These are phyloP conservation scores for Urostyla sp. DNA, from an alignment of 73 alveolate genomes.

Conservation along the genomic window DNA sequence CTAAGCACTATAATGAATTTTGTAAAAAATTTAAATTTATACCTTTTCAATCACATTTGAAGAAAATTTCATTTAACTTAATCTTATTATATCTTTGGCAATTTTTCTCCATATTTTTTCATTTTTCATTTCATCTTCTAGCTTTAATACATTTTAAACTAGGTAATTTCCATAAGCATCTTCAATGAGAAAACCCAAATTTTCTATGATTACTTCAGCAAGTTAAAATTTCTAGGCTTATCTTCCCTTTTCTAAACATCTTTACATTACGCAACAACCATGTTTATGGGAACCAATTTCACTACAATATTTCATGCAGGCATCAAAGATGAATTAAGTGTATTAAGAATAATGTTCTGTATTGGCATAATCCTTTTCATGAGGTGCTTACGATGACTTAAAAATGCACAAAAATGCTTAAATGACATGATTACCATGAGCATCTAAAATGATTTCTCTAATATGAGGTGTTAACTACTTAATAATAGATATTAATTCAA, in stretches of 20 bases:
- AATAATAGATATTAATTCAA: not conserved
- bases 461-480: not conserved
- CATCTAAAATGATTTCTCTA: conserved; percentile 43
- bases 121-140: conserved; percentile 26
- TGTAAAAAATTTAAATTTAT: not conserved
- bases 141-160: conserved; percentile 69
- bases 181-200: conserved; percentile 56
- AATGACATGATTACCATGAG: conserved; percentile 88
- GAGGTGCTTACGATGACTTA: conserved; percentile 55
- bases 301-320: conserved; percentile 62
- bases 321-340: conserved; percentile 72
- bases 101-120: conserved; percentile 22
- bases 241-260: conserved; percentile 77
- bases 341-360: not conserved
- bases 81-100: conserved; percentile 11
- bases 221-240: conserved; percentile 38
- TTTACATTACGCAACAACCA: conserved; percentile 91
- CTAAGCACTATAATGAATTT: conserved; percentile 13
- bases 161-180: conserved; percentile 92
- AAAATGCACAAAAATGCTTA: conserved; percentile 66
- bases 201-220: conserved; percentile 66
- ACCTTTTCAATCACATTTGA: conserved; percentile 74
- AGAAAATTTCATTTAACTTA: conserved; percentile 58
- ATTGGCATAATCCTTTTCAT: conserved; percentile 17
- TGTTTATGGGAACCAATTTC: conserved; percentile 85